Evolutionary conservation across 495 filamentous ascomycete genomes (phyloP), one percentile per base, ranked within the genome.

Genomic region (Aspergillus ellipticus): DNA sequence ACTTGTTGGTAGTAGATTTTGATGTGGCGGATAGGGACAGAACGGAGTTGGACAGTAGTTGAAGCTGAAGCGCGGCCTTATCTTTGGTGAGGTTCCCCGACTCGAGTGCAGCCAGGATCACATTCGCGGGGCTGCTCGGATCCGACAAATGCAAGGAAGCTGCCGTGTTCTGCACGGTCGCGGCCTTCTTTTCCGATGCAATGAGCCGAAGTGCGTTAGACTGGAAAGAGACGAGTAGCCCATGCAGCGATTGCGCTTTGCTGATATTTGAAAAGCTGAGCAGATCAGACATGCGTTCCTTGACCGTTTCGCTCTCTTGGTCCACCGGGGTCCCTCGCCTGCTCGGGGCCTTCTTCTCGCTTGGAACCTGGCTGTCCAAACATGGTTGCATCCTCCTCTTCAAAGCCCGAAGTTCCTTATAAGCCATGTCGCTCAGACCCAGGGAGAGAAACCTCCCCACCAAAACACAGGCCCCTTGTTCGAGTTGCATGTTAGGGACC

Each of bases 401-500:
- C 86, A 75, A 21, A 74, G 76, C 61, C 39, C 83, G 77, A 31
- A 96, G 67, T 69, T 97, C 92, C 61, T 87, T 90, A 53, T 86
- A 71, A 6, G 93, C 94, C 53, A 87, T 68, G 15, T 90, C 86
- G 52, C 89, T 83, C 53, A 95, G 66, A 13, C 85, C 86, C 45
- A 96, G 70, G 0, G 82, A 79, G 6, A 96, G 76, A 16, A 96
- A 70, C 59, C 86, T 92, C 39, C 81, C 83, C 21, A 88, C 74
- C 39, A 98, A 74, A 7, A 87, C 83, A 42, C 89, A 88, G 70
- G 90, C 88, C 6, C 89, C 94, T 54, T 84, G 85, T 64, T 97
- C 93, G 3, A 96, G 74, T 58, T 97, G 92, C 49, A 93, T 73
- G 33, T 78, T 81, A 8, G 85, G 83, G 15, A 82, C 67, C 59